Evolutionary conservation across 2,329 filamentous ascomycete genomes (phyloP).

Genomic region (Colletotrichum aenigma): DNA sequence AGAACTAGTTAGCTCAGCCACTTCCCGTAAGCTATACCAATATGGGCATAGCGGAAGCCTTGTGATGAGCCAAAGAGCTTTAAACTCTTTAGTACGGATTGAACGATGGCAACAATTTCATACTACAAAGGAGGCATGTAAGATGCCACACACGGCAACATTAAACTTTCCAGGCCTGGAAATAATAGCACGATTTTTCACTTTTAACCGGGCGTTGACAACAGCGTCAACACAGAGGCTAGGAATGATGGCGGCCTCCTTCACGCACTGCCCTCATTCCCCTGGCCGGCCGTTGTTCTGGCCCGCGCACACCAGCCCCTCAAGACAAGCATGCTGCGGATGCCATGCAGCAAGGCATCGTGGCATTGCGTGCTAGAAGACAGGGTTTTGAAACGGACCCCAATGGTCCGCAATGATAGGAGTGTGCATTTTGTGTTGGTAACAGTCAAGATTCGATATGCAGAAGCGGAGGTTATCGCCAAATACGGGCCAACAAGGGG

Average conservation of each 20-base stretch:
- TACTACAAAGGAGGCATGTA: background rate
- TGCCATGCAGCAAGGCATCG: background rate
- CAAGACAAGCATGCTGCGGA: background rate
- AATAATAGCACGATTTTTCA: background rate
- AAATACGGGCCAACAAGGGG: background rate
- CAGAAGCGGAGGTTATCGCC: background rate
- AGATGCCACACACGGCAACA: background rate
- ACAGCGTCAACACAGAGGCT: background rate
- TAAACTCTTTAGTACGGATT: background rate
- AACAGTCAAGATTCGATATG: background rate
- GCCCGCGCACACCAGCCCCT: background rate
- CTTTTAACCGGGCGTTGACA: background rate
- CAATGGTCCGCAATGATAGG: background rate
- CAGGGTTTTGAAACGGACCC: background rate
- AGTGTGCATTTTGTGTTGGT: background rate
- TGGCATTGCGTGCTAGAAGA: background rate
- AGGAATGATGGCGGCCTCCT: background rate
- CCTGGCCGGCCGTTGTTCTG: background rate
- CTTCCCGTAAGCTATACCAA: background rate
- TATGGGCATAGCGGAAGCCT: background rate
- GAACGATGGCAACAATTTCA: background rate
- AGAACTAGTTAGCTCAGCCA: background rate
- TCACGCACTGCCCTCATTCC: background rate
- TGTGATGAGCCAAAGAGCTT: background rate
- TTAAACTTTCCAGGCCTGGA: accelerated